phyloP scores from a whole-genome alignment of 768 basidiomycete genomes.

The Trichaptum fuscoviolaceum region DNA sequence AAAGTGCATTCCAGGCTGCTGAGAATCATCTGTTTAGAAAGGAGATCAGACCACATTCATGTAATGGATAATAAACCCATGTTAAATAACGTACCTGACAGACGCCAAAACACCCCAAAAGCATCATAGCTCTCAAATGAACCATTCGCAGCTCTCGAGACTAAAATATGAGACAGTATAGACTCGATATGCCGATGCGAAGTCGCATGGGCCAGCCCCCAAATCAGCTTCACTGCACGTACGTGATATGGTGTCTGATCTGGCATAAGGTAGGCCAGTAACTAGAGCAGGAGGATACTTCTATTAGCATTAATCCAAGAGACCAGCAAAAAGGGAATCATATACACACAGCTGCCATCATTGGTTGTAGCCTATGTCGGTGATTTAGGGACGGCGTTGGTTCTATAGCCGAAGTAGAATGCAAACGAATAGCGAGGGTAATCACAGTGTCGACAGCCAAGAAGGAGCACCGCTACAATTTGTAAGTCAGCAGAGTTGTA shows the following conservation, averaged over 20 bases:
- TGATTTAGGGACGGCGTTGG: slow-evolving; percentile 54
- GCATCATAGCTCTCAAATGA: slow-evolving; percentile 68
- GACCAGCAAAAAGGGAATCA: background rate
- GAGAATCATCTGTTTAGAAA: slow-evolving; percentile 58
- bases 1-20: slow-evolving; percentile 77
- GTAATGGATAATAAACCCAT: background rate
- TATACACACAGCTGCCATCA: slow-evolving; percentile 49
- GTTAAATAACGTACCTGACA: slow-evolving; percentile 54
- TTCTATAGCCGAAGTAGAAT: slow-evolving; percentile 42
- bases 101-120: slow-evolving; percentile 89
- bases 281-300: slow-evolving; percentile 27
- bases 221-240: slow-evolving; percentile 76
- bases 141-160: slow-evolving; percentile 41
- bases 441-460: slow-evolving; percentile 60
- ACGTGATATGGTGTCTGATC: slow-evolving; percentile 69
- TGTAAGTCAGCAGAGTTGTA: background rate
- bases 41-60: slow-evolving; percentile 9
- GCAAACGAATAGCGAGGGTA: slow-evolving; percentile 49
- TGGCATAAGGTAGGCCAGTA: slow-evolving; percentile 69
- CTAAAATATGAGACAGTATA: slow-evolving; percentile 69
- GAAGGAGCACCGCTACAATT: slow-evolving; percentile 31
- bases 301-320: slow-evolving; percentile 12
- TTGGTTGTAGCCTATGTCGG: slow-evolving; percentile 45
- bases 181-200: slow-evolving; percentile 66
- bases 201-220: slow-evolving; percentile 63